These are phyloP conservation scores for Trichoderma harzianum DNA, from an alignment of 2,329 filamentous ascomycete species.

Conservation along the genomic window DNA sequence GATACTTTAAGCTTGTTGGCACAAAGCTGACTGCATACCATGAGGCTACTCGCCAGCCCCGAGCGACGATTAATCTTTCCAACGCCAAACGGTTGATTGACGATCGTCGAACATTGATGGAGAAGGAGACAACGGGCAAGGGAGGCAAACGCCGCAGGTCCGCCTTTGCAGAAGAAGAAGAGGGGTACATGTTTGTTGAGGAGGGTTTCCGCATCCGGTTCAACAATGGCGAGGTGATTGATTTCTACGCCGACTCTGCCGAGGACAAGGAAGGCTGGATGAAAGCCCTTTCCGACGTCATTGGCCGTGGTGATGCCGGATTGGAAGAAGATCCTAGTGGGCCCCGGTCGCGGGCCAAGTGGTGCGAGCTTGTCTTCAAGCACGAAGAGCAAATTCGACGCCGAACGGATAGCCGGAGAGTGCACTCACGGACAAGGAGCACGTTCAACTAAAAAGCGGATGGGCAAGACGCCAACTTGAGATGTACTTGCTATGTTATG, in stretches of 20 bases:
- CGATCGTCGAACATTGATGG: slow-evolving; percentile 77
- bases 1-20: slow-evolving; percentile 92
- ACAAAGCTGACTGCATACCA: slow-evolving; percentile 93
- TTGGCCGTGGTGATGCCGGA: slow-evolving; percentile 52
- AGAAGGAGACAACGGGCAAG: slow-evolving; percentile 76
- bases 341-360: slow-evolving; percentile 52
- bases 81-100: slow-evolving; percentile 94
- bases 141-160: slow-evolving; percentile 82
- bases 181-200: slow-evolving; percentile 99
- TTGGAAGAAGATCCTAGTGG: slow-evolving; percentile 43
- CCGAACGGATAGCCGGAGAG: slow-evolving; percentile 49
- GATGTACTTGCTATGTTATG: slow-evolving; percentile 18
- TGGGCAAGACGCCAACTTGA: neutral
- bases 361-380: slow-evolving; percentile 66
- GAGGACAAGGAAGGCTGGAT: slow-evolving; percentile 94
- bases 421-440: slow-evolving; percentile 58
- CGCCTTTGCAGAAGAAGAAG: slow-evolving; percentile 95
- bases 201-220: slow-evolving; percentile 99
- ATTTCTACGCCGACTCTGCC: slow-evolving; percentile 92
- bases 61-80: slow-evolving; percentile 92
- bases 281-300: slow-evolving; percentile 73
- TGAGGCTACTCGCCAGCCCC: slow-evolving; percentile 89
- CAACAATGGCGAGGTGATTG: slow-evolving; percentile 95
- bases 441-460: slow-evolving; percentile 43
- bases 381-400: slow-evolving; percentile 58